Evolutionary conservation across 2,329 filamentous ascomycete genomes (phyloP).

Genomic region (Colletotrichum gigasporum): DNA sequence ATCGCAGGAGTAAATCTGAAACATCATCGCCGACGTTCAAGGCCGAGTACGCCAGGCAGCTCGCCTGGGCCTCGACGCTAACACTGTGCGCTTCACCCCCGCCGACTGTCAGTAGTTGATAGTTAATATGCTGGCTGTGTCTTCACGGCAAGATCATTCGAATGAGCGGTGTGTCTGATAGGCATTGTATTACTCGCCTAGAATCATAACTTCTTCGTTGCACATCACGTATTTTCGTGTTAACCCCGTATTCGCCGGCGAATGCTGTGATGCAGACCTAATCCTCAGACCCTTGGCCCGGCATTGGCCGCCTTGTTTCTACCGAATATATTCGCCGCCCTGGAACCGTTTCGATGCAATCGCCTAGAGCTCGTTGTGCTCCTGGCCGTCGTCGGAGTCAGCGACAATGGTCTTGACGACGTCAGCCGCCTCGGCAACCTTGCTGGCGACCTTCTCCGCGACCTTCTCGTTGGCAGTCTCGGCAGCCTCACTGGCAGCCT

Average conservation of each 20-base stretch:
- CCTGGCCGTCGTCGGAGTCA: conserved; percentile 64
- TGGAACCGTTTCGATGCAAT: background rate
- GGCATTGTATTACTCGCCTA: conserved; percentile 22
- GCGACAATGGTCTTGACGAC: conserved; percentile 61
- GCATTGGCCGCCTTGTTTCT: background rate
- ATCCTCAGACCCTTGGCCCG: background rate
- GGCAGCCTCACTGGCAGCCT: conserved; percentile 41
- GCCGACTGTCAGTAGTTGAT: no score
- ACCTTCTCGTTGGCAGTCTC: conserved; percentile 49
- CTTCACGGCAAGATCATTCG: rapidly evolving
- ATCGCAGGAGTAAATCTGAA: no score
- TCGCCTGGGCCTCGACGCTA: no score
- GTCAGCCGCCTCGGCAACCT: conserved; percentile 57
- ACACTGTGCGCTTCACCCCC: no score
- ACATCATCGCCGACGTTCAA: no score
- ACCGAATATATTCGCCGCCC: background rate
- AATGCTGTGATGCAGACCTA: background rate
- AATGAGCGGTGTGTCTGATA: background rate
- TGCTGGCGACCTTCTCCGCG: conserved; percentile 56
- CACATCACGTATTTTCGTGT: conserved; percentile 18
- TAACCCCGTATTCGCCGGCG: background rate
- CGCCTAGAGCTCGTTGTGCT: conserved; percentile 68
- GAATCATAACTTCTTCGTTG: conserved; percentile 11
- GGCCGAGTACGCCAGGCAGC: no score
- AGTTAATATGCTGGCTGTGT: no score